phyloP scores from a whole-genome alignment of 257 asterid species.

The Nicotiana paniculata region DNA sequence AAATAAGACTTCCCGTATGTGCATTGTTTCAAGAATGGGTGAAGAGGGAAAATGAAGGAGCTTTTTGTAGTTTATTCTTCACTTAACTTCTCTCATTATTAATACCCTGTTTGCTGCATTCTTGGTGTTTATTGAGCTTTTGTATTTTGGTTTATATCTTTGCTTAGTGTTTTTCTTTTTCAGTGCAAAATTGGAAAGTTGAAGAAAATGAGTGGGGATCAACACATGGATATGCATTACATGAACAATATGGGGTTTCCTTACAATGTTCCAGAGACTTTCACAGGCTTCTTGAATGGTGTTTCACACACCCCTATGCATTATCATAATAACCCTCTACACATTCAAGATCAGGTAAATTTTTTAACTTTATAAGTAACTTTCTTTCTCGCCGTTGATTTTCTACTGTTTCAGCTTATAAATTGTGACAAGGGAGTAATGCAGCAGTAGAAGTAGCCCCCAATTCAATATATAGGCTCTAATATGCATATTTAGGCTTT shows the following conservation, averaged over 20 bases:
- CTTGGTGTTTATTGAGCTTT: neutral
- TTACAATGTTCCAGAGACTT: constrained; percentile 48
- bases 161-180: neutral
- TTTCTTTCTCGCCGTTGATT: neutral
- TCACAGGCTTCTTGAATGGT: constrained; percentile 41
- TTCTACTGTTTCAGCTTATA: neutral
- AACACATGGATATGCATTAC: constrained; percentile 47
- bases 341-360: constrained; percentile 52
- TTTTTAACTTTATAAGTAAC: neutral
- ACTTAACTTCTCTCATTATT: neutral
- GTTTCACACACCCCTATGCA: constrained; percentile 41
- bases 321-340: constrained; percentile 39
- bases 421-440: neutral
- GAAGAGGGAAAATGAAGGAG: neutral
- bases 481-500: neutral
- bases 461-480: neutral
- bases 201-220: constrained; percentile 49
- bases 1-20: neutral
- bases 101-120: neutral
- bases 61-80: neutral
- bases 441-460: neutral
- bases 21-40: neutral
- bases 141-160: neutral
- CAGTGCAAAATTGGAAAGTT: neutral
- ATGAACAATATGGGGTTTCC: constrained; percentile 39